These are phyloP conservation scores for Wickerhamomyces tratensis DNA, from an alignment of 805 yeast species.

Conservation along the genomic window DNA sequence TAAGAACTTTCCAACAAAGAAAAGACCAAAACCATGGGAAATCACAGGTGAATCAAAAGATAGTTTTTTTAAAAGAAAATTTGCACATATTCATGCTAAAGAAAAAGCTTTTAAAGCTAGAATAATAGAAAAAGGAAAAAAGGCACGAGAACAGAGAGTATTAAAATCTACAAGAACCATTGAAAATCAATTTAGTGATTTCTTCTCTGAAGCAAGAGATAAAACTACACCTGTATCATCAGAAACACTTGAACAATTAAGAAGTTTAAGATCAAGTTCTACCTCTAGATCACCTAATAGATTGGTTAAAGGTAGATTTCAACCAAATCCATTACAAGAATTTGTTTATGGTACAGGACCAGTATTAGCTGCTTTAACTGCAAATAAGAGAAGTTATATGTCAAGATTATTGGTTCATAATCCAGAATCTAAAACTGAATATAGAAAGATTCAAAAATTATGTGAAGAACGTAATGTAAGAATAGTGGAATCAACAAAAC, in stretches of 20 bases:
- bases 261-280: too few species aligned
- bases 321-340: slow-evolving; percentile 44
- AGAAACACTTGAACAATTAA: too few species aligned
- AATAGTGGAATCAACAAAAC: slow-evolving; percentile 19
- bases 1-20: slow-evolving; percentile 30
- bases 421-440: slow-evolving; percentile 19
- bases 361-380: slow-evolving; percentile 58
- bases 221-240: too few species aligned
- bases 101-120: slow-evolving; percentile 22
- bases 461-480: slow-evolving; percentile 28
- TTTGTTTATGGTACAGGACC: slow-evolving; percentile 71
- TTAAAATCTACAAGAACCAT: too few species aligned
- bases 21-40: slow-evolving; percentile 56
- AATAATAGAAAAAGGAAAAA: slow-evolving; percentile 8
- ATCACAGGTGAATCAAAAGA: slow-evolving; percentile 50
- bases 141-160: slow-evolving; percentile 7
- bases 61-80: slow-evolving; percentile 48
- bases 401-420: slow-evolving; percentile 41
- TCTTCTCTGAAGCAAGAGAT: not conserved
- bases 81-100: slow-evolving; percentile 56
- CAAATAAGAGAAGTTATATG: slow-evolving; percentile 42
- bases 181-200: not conserved
- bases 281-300: not conserved
- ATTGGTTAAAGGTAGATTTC: not conserved
- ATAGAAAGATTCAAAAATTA: slow-evolving; percentile 31